Evolutionary conservation across 1,139 yeast genomes (phyloP).

Genomic region (Suhomyces bribrorum): DNA sequence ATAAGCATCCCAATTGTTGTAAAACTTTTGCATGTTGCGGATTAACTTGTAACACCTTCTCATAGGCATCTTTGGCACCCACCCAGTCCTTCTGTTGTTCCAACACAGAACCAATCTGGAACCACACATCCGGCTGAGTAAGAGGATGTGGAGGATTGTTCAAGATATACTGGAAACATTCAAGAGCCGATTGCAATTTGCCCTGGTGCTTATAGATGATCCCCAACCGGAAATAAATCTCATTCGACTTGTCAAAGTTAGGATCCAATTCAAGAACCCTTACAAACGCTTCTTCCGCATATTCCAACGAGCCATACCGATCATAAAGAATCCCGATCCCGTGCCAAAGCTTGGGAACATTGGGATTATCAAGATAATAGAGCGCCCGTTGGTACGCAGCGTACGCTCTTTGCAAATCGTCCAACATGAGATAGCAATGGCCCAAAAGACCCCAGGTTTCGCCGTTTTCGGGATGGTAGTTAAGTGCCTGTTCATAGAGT

Average conservation of each 20-base stretch:
- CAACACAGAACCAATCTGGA: conserved; percentile 92
- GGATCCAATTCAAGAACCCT: conserved; percentile 95
- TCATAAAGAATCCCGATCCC: conserved; percentile 97
- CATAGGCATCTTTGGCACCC: conserved; percentile 94
- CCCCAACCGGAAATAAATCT: conserved; percentile 94
- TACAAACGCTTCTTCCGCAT: conserved; percentile 97
- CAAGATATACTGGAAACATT: conserved; percentile 89
- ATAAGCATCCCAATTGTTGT: conserved; percentile 93
- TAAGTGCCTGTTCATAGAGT: conserved; percentile 81
- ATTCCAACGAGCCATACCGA: conserved; percentile 91
- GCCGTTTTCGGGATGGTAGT: conserved; percentile 83
- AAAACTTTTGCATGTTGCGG: conserved; percentile 95
- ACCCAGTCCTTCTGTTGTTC: conserved; percentile 92
- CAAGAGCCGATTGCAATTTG: conserved; percentile 81
- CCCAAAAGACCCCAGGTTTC: conserved; percentile 98
- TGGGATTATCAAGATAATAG: conserved; percentile 86
- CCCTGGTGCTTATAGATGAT: conserved; percentile 95
- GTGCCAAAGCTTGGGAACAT: conserved; percentile 97
- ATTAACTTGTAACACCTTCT: conserved; percentile 82
- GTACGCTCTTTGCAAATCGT: conserved; percentile 92
- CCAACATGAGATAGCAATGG: conserved; percentile 95
- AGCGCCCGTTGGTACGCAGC: conserved; percentile 96
- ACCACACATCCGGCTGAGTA: conserved; percentile 97
- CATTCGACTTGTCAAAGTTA: conserved; percentile 92
- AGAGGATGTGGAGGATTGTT: conserved; percentile 92